phyloP scores from a whole-genome alignment of 2,329 filamentous ascomycete species.

The Exserohilum turcica region DNA sequence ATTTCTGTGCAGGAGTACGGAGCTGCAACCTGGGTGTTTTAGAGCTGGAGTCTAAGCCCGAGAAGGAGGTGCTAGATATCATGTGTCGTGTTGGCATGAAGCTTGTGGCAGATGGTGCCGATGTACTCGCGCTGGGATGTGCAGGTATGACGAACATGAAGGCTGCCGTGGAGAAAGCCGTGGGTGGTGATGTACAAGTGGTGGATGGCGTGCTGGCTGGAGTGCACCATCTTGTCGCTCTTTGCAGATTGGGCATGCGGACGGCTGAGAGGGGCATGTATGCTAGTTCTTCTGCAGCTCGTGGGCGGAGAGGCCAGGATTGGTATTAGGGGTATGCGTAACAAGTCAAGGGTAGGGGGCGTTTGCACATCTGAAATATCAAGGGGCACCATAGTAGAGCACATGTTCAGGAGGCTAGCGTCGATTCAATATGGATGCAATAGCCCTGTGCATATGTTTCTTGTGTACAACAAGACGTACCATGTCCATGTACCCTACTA shows the following conservation, averaged over 20 bases:
- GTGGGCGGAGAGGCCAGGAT: not conserved
- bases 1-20: slow-evolving; percentile 52
- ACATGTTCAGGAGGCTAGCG: too few species aligned
- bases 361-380: too few species aligned
- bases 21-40: slow-evolving; percentile 53
- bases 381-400: too few species aligned
- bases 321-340: not conserved
- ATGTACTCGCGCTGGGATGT: slow-evolving; percentile 54
- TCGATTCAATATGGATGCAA: too few species aligned
- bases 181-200: slow-evolving; percentile 54
- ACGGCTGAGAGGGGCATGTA: slow-evolving; percentile 55
- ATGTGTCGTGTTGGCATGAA: slow-evolving; percentile 49
- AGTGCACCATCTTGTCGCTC: slow-evolving; percentile 53
- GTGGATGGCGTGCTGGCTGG: slow-evolving; percentile 59
- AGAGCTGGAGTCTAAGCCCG: slow-evolving; percentile 51
- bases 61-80: slow-evolving; percentile 47
- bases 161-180: slow-evolving; percentile 53
- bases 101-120: slow-evolving; percentile 51
- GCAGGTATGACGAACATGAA: slow-evolving; percentile 58
- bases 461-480: too few species aligned
- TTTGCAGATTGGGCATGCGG: slow-evolving; percentile 53
- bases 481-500: too few species aligned
- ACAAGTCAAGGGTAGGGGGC: too few species aligned
- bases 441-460: too few species aligned
- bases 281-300: slow-evolving; percentile 40